phyloP scores from a whole-genome alignment of 768 basidiomycete species.

The Lactarius pseudohatsudake region DNA sequence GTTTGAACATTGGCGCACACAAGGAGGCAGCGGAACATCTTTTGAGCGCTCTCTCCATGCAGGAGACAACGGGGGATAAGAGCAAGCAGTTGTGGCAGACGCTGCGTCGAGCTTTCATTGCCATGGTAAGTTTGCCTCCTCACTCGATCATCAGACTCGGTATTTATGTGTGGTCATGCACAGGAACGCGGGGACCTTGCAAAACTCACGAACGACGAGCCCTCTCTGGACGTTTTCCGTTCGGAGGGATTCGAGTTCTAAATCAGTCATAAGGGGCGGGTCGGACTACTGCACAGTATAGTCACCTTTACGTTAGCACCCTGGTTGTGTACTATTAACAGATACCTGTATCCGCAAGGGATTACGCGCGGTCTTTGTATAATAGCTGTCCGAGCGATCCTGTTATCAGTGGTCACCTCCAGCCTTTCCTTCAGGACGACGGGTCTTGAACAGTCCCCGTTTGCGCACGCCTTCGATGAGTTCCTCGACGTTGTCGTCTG shows the following conservation, averaged over 20 bases:
- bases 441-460: slow-evolving; percentile 70
- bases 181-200: slow-evolving; percentile 84
- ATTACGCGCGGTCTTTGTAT: slow-evolving; percentile 2
- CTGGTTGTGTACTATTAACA: slow-evolving; percentile 3
- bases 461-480: slow-evolving; percentile 57
- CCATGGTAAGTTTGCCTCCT: slow-evolving; percentile 59
- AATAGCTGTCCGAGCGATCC: neutral
- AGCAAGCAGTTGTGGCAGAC: slow-evolving; percentile 91
- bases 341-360: slow-evolving; percentile 14
- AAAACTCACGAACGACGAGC: slow-evolving; percentile 64
- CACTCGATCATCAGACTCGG: neutral
- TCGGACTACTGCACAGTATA: neutral
- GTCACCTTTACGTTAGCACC: neutral
- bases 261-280: neutral
- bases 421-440: slow-evolving; percentile 70
- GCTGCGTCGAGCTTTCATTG: slow-evolving; percentile 72
- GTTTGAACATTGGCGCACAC: slow-evolving; percentile 92
- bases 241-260: slow-evolving; percentile 89
- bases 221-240: slow-evolving; percentile 71
- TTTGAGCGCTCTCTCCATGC: slow-evolving; percentile 77
- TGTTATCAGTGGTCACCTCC: slow-evolving; percentile 37
- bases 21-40: slow-evolving; percentile 98
- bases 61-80: slow-evolving; percentile 67
- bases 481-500: slow-evolving; percentile 44
- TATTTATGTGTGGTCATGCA: slow-evolving; percentile 6